phyloP scores from a whole-genome alignment of 257 asterid genomes.

The Solanum sparsipilum region DNA sequence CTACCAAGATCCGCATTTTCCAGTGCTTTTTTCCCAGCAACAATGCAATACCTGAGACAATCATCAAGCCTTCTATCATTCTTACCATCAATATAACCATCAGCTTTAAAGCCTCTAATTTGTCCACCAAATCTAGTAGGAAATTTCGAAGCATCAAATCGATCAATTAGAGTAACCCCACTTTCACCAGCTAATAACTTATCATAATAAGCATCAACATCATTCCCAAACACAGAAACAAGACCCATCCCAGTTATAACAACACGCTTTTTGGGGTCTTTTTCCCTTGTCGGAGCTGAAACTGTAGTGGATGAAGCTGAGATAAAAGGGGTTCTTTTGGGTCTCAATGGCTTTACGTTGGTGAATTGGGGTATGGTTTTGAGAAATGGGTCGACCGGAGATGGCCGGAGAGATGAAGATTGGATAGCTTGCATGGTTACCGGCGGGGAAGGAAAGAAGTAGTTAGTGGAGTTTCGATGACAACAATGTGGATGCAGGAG shows the following conservation, averaged over 20 bases:
- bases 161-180: conserved; percentile 38
- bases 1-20: conserved; percentile 41
- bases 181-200: conserved; percentile 41
- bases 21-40: conserved; percentile 47
- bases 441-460: background rate
- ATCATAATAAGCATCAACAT: conserved; percentile 35
- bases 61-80: conserved; percentile 50
- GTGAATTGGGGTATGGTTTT: background rate
- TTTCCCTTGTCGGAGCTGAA: conserved; percentile 33
- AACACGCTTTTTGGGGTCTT: conserved; percentile 44
- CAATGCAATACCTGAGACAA: conserved; percentile 43
- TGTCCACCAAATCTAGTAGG: conserved; percentile 53
- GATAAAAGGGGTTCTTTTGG: conserved; percentile 5
- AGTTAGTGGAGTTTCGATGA: conserved; percentile 13
- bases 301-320: conserved; percentile 15
- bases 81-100: conserved; percentile 51
- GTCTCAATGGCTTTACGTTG: background rate
- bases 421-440: conserved; percentile 21
- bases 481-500: background rate
- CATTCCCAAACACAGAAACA: conserved; percentile 51
- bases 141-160: conserved; percentile 47
- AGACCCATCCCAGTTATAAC: conserved; percentile 51
- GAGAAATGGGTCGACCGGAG: conserved; percentile 38
- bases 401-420: conserved; percentile 20
- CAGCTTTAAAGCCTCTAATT: conserved; percentile 40